Evolutionary conservation across 441 rosid species (phyloP).

Genomic region (Gossypium davidsonii): DNA sequence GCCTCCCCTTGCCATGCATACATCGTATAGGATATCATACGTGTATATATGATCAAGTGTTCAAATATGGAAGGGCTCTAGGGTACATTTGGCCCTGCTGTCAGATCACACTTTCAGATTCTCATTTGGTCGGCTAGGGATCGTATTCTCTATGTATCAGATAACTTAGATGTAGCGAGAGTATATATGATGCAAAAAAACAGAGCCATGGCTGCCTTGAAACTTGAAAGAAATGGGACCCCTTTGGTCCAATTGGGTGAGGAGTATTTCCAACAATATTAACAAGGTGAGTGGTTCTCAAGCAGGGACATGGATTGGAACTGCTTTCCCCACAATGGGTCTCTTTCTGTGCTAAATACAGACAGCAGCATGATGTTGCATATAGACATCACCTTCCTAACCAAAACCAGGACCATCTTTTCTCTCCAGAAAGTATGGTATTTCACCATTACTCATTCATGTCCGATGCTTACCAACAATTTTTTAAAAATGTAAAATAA

Average conservation of each 20-base stretch:
- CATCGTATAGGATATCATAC: neutral
- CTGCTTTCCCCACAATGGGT: neutral
- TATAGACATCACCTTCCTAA: neutral
- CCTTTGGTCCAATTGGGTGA: neutral
- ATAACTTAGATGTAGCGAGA: neutral
- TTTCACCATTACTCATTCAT: too few relatives aligned
- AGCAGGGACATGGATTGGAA: neutral
- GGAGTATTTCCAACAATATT: neutral
- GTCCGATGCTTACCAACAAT: too few relatives aligned
- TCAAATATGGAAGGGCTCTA: neutral
- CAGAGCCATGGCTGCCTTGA: neutral
- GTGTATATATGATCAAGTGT: neutral
- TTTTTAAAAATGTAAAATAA: too few relatives aligned
- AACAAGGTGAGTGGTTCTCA: neutral
- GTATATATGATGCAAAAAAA: neutral
- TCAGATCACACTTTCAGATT: neutral
- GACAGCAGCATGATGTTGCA: neutral
- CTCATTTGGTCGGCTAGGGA: neutral
- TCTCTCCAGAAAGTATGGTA: neutral
- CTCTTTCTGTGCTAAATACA: neutral
- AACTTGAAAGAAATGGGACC: neutral
- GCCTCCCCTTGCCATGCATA: neutral
- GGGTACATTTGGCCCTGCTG: neutral
- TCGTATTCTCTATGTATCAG: neutral
- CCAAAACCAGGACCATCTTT: constrained; percentile 6